Evolutionary conservation across 345 rosid genomes (phyloP).

Genomic region (Murraya koenigii): DNA sequence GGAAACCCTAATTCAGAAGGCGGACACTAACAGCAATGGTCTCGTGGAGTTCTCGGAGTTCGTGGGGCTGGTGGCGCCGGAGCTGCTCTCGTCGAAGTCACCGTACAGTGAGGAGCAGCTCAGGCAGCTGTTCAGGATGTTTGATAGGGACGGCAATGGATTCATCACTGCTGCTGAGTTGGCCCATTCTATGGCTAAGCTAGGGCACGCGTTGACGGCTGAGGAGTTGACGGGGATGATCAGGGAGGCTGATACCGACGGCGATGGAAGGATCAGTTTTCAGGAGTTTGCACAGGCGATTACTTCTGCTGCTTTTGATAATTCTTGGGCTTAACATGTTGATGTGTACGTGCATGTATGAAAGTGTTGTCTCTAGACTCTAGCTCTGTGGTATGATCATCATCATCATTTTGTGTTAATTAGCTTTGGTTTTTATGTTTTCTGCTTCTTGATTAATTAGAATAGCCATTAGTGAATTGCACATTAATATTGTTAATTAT

Average conservation of each 20-base stretch:
- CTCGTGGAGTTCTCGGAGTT: constrained; percentile 87
- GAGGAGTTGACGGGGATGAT: constrained; percentile 94
- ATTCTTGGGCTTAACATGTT: constrained; percentile 57
- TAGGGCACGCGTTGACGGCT: constrained; percentile 76
- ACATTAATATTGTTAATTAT: too few species aligned
- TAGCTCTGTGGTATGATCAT: constrained; percentile 7
- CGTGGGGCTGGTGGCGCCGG: constrained; percentile 70
- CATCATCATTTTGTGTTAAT: too few species aligned
- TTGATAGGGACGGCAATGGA: constrained; percentile 79
- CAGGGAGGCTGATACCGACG: constrained; percentile 88
- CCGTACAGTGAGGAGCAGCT: constrained; percentile 80
- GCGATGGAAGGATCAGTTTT: constrained; percentile 83
- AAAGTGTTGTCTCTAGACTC: background rate
- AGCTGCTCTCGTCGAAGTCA: constrained; percentile 58
- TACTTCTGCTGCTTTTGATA: constrained; percentile 85
- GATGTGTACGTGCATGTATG: background rate
- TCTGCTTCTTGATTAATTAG: too few species aligned
- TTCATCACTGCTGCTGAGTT: constrained; percentile 77
- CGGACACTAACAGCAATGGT: constrained; percentile 83
- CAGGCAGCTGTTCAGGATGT: constrained; percentile 59
- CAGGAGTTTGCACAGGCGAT: constrained; percentile 77
- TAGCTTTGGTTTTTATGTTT: too few species aligned
- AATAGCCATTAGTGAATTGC: too few species aligned
- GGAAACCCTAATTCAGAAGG: constrained; percentile 62
- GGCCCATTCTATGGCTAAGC: constrained; percentile 85